Evolutionary conservation across 2,329 filamentous ascomycete genomes (phyloP).

Genomic region (Aspergillus ibericus): DNA sequence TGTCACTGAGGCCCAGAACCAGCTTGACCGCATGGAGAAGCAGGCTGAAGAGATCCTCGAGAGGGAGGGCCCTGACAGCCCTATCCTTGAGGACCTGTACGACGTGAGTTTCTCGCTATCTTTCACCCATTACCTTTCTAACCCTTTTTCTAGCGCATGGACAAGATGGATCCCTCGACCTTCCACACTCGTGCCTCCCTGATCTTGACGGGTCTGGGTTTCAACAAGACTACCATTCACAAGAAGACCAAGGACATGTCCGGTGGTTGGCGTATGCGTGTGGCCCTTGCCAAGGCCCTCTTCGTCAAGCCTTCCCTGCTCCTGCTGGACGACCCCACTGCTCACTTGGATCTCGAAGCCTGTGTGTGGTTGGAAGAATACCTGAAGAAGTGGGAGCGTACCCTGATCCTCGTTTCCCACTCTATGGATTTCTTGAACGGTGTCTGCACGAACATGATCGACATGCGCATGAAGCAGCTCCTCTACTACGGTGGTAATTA

Average conservation of each 20-base stretch:
- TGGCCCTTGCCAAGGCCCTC: slow-evolving; percentile 92
- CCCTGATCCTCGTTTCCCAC: slow-evolving; percentile 93
- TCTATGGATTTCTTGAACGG: slow-evolving; percentile 99
- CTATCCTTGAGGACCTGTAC: slow-evolving; percentile 88
- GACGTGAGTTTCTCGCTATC: slow-evolving; percentile 64
- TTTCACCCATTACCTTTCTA: slow-evolving; percentile 18
- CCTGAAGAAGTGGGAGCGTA: slow-evolving; percentile 98
- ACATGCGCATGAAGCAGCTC: slow-evolving; percentile 87
- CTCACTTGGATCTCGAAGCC: slow-evolving; percentile 98
- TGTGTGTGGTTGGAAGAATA: slow-evolving; percentile 99
- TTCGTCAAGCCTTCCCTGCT: slow-evolving; percentile 97
- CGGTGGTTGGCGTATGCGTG: slow-evolving; percentile 99
- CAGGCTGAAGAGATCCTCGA: slow-evolving; percentile 88
- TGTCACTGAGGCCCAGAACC: slow-evolving; percentile 86
- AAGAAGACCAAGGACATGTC: slow-evolving; percentile 99
- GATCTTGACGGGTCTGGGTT: slow-evolving; percentile 96
- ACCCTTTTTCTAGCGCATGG: slow-evolving; percentile 71
- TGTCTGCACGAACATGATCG: slow-evolving; percentile 97
- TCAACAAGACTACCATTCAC: slow-evolving; percentile 96
- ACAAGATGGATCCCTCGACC: slow-evolving; percentile 97
- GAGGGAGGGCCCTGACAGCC: slow-evolving; percentile 86
- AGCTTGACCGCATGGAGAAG: slow-evolving; percentile 86
- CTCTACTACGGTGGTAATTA: slow-evolving; percentile 99
- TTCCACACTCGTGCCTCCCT: slow-evolving; percentile 94
- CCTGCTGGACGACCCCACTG: slow-evolving; percentile 95